Evolutionary conservation across 164 flowering plant species (phyloP), one percentile per base, ranked within the genome.

Genomic region (Stephania japonica): DNA sequence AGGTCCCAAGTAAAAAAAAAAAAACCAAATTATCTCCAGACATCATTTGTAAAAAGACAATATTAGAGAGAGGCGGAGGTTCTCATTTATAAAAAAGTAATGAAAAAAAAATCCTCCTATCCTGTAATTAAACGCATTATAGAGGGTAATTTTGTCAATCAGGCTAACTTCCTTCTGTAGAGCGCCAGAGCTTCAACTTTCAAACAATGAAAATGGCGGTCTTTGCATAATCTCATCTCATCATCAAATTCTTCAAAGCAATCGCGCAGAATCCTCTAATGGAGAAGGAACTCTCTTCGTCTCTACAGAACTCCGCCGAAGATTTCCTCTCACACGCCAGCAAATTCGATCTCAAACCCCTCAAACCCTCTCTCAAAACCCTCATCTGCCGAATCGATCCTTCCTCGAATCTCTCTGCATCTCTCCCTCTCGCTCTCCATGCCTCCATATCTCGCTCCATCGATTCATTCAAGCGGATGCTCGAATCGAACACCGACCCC

Each of bases 281-380:
- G 98, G 98, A 92, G 90, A 90, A 88, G 80, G 68, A 86, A 44
- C 89, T 95, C 7, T 89, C 91, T 4, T 87, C 94, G 4, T 80
- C 89, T 26, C 89, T 91, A 27, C 75, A 79, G 18, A 73, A 78
- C 68, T 88, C 99, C 0, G 84, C 98, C 19, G 87, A 87, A 44
- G 84, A 83, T 23, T 95, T 95, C 83, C 90, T 95, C 78, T 69
- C 82, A 50, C 59, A 84, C 6, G 89, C 88, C 14, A 69, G 80
- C 0, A 87, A 83, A 63, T 66, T 80, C 53, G 77, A 72, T 42
- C 74, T 85, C 11, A 87, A 83, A 59, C 76, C 94, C 41, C 72
- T 82, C 12, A 93, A 88, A 78, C 69, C 91, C 62, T 43, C 82
- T 12, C 83, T 93, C 68, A 93, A 91, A 83, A 72, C 88, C 86